Conservation (phyloP, 352 stramenopile genomes). For the Phytopythium montanum region DNA sequence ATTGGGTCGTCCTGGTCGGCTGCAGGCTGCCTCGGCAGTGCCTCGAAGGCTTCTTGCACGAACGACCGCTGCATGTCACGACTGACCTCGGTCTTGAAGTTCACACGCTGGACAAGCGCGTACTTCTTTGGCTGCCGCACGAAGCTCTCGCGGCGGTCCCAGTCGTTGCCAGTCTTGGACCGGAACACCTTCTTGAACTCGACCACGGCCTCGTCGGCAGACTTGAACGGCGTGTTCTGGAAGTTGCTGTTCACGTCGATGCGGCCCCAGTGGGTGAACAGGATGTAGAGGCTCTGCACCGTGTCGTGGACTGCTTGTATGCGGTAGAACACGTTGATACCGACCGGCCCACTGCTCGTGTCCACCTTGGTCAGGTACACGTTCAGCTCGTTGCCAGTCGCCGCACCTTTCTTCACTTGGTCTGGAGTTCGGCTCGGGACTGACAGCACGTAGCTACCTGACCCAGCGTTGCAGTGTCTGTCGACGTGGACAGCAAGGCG, state of each 20-base stretch:
- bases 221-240: conserved; percentile 71
- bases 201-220: conserved; percentile 34
- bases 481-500: neutral
- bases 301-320: conserved; percentile 64
- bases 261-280: conserved; percentile 81
- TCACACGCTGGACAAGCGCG: conserved; percentile 62
- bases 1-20: neutral
- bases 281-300: conserved; percentile 60
- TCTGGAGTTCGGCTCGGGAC: neutral
- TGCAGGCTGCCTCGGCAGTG: neutral
- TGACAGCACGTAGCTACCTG: neutral
- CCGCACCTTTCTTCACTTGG: neutral
- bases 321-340: conserved; percentile 76
- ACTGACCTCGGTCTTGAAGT: conserved; percentile 46
- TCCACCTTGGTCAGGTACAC: conserved; percentile 74
- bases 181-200: conserved; percentile 86
- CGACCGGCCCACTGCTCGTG: conserved; percentile 63
- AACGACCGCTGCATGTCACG: conserved; percentile 50
- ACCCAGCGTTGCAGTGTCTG: neutral
- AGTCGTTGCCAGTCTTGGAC: conserved; percentile 69
- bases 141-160: conserved; percentile 44
- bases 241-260: conserved; percentile 73
- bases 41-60: conserved; percentile 15
- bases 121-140: conserved; percentile 71
- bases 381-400: conserved; percentile 33